Evolutionary conservation across 2,329 filamentous ascomycete genomes (phyloP), one percentile per base, ranked within the genome.

Genomic region (Fusarium sp.): DNA sequence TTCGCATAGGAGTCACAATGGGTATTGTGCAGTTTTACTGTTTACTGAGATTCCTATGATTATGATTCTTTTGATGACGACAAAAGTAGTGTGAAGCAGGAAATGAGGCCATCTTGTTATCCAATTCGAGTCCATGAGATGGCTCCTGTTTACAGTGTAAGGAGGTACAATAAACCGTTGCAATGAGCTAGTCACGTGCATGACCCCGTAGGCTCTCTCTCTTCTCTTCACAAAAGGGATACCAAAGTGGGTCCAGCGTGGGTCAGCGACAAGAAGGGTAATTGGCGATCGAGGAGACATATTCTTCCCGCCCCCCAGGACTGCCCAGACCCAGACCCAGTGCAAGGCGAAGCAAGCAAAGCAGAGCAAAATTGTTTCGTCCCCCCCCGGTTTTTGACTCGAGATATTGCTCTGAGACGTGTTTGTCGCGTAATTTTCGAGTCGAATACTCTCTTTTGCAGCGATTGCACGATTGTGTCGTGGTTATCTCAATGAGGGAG

Each of bases 221-320:
- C 46, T 73, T 73, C 62, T 18, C 7, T 68, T 29, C 27, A 29
- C 27, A 29, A 29, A 29, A 29, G 27, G 57, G 61, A 74, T 59
- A 61, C 70, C 77, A 79, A 75, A 72, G 75, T 71, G 72, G 74
- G 73, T 62, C 71, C 67, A 60, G 72, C 49, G 65, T 71, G 54
- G 66, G 66, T 69, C 67, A 70, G 71, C 66, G 68, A 72, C 68
- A 74, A 77, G 74, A 55, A 66, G 63, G 63, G 55, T 75, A 73
- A 71, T 73, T 75, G 76, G 75, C 73, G 75, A 80, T 79, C 77
- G 75, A 80, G 78, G 76, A 79, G 78, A 80, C 80, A 81, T 79
- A 79, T 78, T 80, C 78, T 81, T 80, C 75, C 76, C 34, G 34
- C 18, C 53, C 67, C 70, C 74, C 72, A 74, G 76, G 73, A 46